phyloP scores from a whole-genome alignment of 1,284 basidiomycete species.

The Bondarzewia mesenterica region DNA sequence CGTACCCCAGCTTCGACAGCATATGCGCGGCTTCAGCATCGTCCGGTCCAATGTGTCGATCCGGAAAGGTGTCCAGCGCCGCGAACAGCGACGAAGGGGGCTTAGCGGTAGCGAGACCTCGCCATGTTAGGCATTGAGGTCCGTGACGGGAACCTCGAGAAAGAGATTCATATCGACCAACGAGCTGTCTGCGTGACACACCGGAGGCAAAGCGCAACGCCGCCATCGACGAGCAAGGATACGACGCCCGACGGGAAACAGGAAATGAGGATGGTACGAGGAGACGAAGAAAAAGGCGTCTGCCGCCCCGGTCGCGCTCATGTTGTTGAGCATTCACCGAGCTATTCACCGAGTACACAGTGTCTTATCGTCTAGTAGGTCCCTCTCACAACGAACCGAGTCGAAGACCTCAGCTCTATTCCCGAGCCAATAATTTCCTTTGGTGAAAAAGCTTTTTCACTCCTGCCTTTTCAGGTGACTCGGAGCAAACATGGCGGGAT shows the following conservation, averaged over 20 bases:
- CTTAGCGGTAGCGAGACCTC: constrained; percentile 51
- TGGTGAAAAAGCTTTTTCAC: constrained; percentile 17
- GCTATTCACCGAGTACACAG: constrained; percentile 59
- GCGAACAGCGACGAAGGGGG: constrained; percentile 57
- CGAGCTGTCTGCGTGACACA: constrained; percentile 19
- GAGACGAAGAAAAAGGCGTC: constrained; percentile 15
- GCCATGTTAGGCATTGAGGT: constrained; percentile 16
- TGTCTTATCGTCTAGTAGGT: constrained; percentile 22
- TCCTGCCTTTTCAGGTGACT: constrained; percentile 3
- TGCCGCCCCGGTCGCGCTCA: constrained; percentile 11
- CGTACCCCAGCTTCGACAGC: constrained; percentile 76
- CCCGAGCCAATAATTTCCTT: constrained; percentile 17
- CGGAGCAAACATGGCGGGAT: constrained; percentile 1
- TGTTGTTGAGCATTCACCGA: constrained; percentile 34
- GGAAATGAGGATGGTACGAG: constrained; percentile 16
- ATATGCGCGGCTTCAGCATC: constrained; percentile 68
- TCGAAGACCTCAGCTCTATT: constrained; percentile 9
- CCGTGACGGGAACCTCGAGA: not conserved
- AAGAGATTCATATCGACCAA: not conserved
- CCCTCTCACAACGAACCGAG: constrained; percentile 2
- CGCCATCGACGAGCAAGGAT: constrained; percentile 28
- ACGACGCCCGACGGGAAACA: constrained; percentile 8
- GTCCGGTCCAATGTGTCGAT: constrained; percentile 88
- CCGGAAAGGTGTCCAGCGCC: constrained; percentile 80
- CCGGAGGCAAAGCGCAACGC: constrained; percentile 36